Evolutionary conservation across 495 filamentous ascomycete species (phyloP), one percentile per base, ranked within the genome.

Genomic region (Penicillium alfredii): DNA sequence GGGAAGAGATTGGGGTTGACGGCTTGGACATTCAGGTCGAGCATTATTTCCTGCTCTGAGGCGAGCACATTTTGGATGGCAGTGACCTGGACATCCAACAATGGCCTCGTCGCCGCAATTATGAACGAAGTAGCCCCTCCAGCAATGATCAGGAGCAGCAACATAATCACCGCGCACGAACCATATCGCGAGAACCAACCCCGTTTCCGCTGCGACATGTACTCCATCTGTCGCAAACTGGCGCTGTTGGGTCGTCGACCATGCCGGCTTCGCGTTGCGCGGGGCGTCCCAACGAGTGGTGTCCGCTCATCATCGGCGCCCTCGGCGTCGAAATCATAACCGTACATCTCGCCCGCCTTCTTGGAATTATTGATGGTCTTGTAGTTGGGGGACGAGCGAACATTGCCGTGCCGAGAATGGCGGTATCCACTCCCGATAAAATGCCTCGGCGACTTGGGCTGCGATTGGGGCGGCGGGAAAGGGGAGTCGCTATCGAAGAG

Each of bases 31-130:
- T 83, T 77, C 6, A 97, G 66, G 51, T 98, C 90, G 43, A 98
- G 70, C 81, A 98, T 97, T 12, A 98, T 72, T 52, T 97, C 93
- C 58, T 95, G 85, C 54, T 94, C 83, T 43, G 86, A 94, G 4
- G 88, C 88, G 19, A 97, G 73, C 11, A 98, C 87, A 47, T 94
- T 89, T 45, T 81, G 77, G 42, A 98, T 84, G 24, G 80, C 79
- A 25, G 80, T 58, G 18, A 97, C 70, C 28, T 78, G 66, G 35
- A 97, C 81, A 28, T 85, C 78, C 25, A 79, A 63, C 8, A 98
- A 71, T 6, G 88, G 82, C 44, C 93, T 88, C n/a, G 88, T 93
- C 24, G 88, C 88, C 12, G 88, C 82, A 45, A 93, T 78, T 52
- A 96, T 72, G 61, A 97, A 94, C 9, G 82, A 86, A 12, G 88